phyloP scores from a whole-genome alignment of 83 land plant species.

The Picea abies region DNA sequence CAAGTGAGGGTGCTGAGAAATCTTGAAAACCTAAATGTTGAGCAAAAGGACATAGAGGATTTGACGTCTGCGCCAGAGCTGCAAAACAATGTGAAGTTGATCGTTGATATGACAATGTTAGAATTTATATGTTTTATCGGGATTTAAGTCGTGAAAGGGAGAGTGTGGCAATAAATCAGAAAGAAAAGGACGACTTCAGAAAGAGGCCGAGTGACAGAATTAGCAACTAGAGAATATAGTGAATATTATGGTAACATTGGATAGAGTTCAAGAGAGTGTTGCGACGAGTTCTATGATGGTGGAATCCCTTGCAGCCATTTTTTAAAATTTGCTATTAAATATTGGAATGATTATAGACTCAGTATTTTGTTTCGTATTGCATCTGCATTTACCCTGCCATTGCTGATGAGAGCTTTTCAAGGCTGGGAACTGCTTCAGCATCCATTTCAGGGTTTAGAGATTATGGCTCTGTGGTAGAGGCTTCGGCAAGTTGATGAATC shows the following conservation, averaged over 20 bases:
- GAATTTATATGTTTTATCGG: conserved; percentile 77
- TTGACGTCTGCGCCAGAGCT: conserved; percentile 87
- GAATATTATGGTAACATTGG: conserved; percentile 42
- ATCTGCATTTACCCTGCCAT: conserved; percentile 53
- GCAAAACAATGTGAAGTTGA: conserved; percentile 84
- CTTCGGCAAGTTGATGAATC: conserved; percentile 39
- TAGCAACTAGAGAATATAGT: conserved; percentile 66
- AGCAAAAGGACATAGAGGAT: conserved; percentile 67
- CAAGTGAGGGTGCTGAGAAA: conserved; percentile 81
- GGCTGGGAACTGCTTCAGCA: conserved; percentile 74
- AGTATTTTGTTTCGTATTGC: conserved; percentile 79
- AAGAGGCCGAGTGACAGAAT: conserved; percentile 54
- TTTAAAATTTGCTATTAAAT: conserved; percentile 22
- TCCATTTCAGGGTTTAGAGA: conserved; percentile 50
- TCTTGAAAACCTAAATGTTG: conserved; percentile 88
- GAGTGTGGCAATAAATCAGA: conserved; percentile 53
- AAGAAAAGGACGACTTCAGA: conserved; percentile 68
- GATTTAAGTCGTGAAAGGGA: conserved; percentile 82
- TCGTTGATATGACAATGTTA: conserved; percentile 80
- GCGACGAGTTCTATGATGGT: conserved; percentile 47
- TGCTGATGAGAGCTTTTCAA: conserved; percentile 65
- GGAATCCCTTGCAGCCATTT: no score
- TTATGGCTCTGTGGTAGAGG: conserved; percentile 58
- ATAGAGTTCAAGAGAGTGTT: conserved; percentile 40
- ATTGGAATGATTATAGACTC: conserved; percentile 72